Conservation (phyloP, 163 green algal genomes). For the Chlamydomonas reinhardtii region DNA sequence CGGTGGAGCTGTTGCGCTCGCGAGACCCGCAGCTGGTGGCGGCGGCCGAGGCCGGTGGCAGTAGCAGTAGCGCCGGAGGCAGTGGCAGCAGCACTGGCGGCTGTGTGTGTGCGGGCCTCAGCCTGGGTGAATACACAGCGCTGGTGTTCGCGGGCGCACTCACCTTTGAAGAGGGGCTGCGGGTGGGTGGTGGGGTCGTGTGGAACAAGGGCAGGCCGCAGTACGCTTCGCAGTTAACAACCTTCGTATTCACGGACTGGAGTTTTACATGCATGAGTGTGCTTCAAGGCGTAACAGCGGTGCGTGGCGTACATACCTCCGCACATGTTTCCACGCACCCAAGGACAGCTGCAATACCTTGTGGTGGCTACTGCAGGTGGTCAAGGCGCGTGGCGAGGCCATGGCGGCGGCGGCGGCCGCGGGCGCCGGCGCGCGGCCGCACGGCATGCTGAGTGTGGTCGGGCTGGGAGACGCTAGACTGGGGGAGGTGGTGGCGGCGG, state of each 20-base stretch:
- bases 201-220: too few species aligned
- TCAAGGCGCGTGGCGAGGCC: constrained; percentile 74
- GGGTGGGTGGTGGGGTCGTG: constrained; percentile 45
- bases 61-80: too few species aligned
- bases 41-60: constrained; percentile 55
- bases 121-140: constrained; percentile 94
- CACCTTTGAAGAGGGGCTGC: constrained; percentile 92
- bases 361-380: too few species aligned
- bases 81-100: too few species aligned
- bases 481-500: constrained; percentile 63
- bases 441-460: constrained; percentile 94
- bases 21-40: constrained; percentile 31
- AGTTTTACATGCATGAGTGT: too few species aligned
- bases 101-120: constrained; percentile 81
- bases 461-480: constrained; percentile 85
- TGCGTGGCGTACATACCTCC: too few species aligned
- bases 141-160: constrained; percentile 92
- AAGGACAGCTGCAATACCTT: too few species aligned
- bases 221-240: too few species aligned
- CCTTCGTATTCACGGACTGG: too few species aligned
- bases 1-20: constrained; percentile 83
- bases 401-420: constrained; percentile 75
- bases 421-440: constrained; percentile 58
- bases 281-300: too few species aligned
- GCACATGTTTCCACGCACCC: too few species aligned